These are phyloP conservation scores for Penicillium brevicompactum DNA, from an alignment of 2,329 filamentous ascomycete genomes.

Conservation along the genomic window DNA sequence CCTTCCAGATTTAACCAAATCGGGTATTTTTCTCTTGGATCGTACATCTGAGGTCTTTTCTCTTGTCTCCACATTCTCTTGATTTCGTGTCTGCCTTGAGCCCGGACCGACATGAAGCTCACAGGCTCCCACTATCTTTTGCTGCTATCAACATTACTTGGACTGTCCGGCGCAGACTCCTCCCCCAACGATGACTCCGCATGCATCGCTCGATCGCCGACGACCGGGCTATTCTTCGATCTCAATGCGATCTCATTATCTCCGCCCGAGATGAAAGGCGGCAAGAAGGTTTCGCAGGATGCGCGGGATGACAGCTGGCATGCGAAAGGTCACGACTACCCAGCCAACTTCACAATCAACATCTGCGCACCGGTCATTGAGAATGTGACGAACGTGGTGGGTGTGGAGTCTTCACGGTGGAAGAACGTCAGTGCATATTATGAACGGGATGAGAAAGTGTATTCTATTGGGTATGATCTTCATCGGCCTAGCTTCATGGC, in stretches of 20 bases:
- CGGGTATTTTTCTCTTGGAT: constrained; percentile 3
- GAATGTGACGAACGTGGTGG: constrained; percentile 48
- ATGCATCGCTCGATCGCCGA: constrained; percentile 64
- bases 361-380: constrained; percentile 55
- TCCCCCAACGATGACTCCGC: constrained; percentile 52
- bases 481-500: neutral
- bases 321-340: constrained; percentile 52
- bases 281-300: constrained; percentile 42
- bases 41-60: neutral
- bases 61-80: constrained; percentile 12
- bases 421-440: constrained; percentile 55
- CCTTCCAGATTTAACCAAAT: neutral
- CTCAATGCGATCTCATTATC: constrained; percentile 59
- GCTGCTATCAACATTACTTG: constrained; percentile 36
- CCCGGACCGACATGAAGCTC: constrained; percentile 36
- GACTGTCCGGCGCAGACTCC: constrained; percentile 36
- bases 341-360: constrained; percentile 54
- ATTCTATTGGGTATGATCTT: constrained; percentile 48
- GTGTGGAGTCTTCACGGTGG: constrained; percentile 44
- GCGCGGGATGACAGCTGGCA: constrained; percentile 50
- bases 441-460: constrained; percentile 43
- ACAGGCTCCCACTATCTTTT: constrained; percentile 33
- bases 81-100: constrained; percentile 1
- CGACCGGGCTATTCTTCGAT: constrained; percentile 65
- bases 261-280: constrained; percentile 47